Conservation (phyloP, 2,329 filamentous ascomycete species). For the Alternaria sp. region DNA sequence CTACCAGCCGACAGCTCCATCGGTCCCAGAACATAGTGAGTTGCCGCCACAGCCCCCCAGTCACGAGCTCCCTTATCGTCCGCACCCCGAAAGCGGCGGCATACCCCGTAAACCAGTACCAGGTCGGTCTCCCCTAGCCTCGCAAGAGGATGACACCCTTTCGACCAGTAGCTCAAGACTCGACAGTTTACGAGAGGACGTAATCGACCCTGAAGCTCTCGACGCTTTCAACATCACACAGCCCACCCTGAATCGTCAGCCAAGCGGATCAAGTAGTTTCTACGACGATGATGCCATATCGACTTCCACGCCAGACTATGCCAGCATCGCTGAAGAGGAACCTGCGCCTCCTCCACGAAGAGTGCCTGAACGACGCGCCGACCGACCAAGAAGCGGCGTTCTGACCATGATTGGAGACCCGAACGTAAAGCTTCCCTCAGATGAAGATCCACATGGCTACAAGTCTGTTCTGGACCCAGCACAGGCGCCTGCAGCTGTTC, state of each 20-base stretch:
- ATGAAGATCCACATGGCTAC: slow-evolving; percentile 56
- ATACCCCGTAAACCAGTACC: slow-evolving; percentile 50
- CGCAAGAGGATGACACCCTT: slow-evolving; percentile 42
- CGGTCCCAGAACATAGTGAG: slow-evolving; percentile 46
- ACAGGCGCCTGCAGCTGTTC: slow-evolving; percentile 62
- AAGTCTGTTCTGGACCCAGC: slow-evolving; percentile 40
- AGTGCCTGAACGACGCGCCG: slow-evolving; percentile 60
- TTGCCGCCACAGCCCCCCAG: slow-evolving; percentile 30
- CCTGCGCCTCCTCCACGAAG: slow-evolving; percentile 44
- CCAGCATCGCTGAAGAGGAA: slow-evolving; percentile 64
- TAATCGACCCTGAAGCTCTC: slow-evolving; percentile 55
- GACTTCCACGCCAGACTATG: slow-evolving; percentile 78
- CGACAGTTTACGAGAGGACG: slow-evolving; percentile 51
- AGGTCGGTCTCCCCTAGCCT: slow-evolving; percentile 50
- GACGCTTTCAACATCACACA: slow-evolving; percentile 46
- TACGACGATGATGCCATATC: slow-evolving; percentile 69
- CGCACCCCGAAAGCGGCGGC: slow-evolving; percentile 34
- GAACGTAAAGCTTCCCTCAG: slow-evolving; percentile 50
- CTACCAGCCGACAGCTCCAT: slow-evolving; percentile 43
- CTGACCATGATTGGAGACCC: slow-evolving; percentile 75
- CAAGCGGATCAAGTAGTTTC: slow-evolving; percentile 56
- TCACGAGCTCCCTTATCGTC: slow-evolving; percentile 34
- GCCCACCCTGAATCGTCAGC: slow-evolving; percentile 35
- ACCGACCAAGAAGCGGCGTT: slow-evolving; percentile 78
- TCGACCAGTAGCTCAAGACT: slow-evolving; percentile 52